These are phyloP conservation scores for Persicaria maculosa DNA, from an alignment of 148 eudicot genomes.

Conservation along the genomic window DNA sequence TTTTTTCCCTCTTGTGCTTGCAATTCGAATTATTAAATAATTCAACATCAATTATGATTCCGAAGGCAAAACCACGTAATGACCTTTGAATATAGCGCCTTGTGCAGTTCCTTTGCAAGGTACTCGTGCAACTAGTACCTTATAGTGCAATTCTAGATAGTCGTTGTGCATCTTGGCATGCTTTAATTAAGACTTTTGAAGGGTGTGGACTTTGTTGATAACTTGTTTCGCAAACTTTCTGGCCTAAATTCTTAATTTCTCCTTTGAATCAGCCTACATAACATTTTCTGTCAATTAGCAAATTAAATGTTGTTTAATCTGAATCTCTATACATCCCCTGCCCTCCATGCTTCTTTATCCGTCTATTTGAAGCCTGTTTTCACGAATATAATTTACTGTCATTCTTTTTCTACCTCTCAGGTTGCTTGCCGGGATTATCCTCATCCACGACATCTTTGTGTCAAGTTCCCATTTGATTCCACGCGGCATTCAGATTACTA, in stretches of 20 bases:
- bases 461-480: constrained; percentile 16
- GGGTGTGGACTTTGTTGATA: neutral
- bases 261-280: too few relatives aligned
- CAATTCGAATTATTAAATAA: too few relatives aligned
- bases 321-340: neutral
- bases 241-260: too few relatives aligned
- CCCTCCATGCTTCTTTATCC: neutral
- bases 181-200: neutral
- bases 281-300: neutral
- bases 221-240: neutral
- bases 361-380: neutral
- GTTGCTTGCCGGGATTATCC: too few relatives aligned
- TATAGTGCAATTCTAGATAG: neutral
- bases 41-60: too few relatives aligned
- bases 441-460: too few relatives aligned
- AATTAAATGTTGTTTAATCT: neutral
- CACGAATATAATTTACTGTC: too few relatives aligned
- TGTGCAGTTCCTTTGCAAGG: neutral
- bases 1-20: too few relatives aligned
- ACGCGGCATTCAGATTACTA: constrained; percentile 61
- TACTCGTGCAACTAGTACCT: neutral
- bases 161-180: neutral
- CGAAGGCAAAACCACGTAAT: too few relatives aligned
- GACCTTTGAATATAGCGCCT: too few relatives aligned
- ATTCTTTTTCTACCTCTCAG: too few relatives aligned